Base-by-base conservation (phyloP, 192 early-diverging fungal genomes). In the Coemansia sp. region DNA sequence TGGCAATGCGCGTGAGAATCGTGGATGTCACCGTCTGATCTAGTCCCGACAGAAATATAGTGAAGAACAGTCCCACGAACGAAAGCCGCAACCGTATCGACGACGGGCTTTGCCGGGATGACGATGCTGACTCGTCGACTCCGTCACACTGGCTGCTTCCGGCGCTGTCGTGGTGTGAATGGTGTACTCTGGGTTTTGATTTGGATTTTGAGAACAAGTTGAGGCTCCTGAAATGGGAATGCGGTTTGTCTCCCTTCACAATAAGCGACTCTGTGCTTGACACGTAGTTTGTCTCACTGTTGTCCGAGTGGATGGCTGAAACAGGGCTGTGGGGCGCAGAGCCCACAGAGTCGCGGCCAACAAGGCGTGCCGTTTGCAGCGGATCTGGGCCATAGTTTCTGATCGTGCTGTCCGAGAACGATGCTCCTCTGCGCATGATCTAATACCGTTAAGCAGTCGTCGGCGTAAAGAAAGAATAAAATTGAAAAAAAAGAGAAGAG, bases 21-120 rank as follows among this genome's bases (percentile, higher is more conserved):
- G 94, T 94, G 11, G 91, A 85, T 26, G 96, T 86, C 54, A 98
- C 91, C 0, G 92, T 96, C 73, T 91, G 89, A 79, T 98, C 96
- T 47, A 96, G 78, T 7, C 89, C 86, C 0, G 89, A 88, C 7
- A 95, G 84, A 59, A 98, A 90, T 45, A 92, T 83, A 11, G 86
- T 86, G n/a, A 92, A 74, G 13, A 86, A 81, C 61, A 94, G 76
- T 6, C 83, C 83, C 6, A 71, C 49, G 38, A 83, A 83, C 13
- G 64, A 72, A 5, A 75, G 48, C 44, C 38, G 44, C 37, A 61
- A 62, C 15, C 72, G 72, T 7, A 63, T 9, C 8, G 52, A 26
- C 23, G 52, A 26, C 23, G 26, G 3, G 52, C 23, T 23, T 54
- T 19, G 21, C 52, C 26, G 11, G 7, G 52, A 4, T 39, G 52